Conservation (phyloP, 1,139 yeast species). For the Geotrichum reessii region DNA sequence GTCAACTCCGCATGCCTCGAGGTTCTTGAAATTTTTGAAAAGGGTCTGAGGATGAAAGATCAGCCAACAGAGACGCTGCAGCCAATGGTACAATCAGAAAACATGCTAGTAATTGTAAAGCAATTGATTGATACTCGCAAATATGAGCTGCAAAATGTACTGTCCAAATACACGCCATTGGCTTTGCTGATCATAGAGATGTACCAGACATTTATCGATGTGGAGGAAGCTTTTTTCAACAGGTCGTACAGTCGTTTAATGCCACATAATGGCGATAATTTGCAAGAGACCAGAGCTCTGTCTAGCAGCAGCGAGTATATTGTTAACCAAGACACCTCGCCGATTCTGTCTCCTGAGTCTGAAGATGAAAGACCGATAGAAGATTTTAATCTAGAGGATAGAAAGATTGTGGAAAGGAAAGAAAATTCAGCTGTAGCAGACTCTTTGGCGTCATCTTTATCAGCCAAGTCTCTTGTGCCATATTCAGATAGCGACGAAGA, state of each 20-base stretch:
- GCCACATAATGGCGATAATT: not conserved
- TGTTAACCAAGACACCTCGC: conserved; percentile 6
- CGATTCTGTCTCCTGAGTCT: conserved; percentile 8
- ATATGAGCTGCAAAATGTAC: not conserved
- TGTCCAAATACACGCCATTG: not conserved
- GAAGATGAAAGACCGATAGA: not conserved
- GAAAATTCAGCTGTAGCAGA: not conserved
- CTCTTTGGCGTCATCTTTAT: not conserved
- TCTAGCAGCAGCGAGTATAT: conserved; percentile 1
- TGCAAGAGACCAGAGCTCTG: not conserved
- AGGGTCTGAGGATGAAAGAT: conserved; percentile 15
- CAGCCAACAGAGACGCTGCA: conserved; percentile 4
- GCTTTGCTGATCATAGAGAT: not conserved
- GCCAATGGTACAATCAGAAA: conserved; percentile 7
- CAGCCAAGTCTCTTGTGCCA: conserved; percentile 5
- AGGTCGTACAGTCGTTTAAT: not conserved
- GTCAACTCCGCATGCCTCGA: conserved; percentile 75
- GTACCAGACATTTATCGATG: conserved; percentile 3
- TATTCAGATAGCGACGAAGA: conserved; percentile 15
- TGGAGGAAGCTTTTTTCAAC: not conserved
- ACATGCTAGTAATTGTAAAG: conserved; percentile 3
- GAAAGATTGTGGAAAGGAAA: not conserved
- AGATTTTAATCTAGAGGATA: not conserved
- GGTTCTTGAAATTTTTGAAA: conserved; percentile 51
- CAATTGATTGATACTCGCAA: conserved; percentile 9